Conservation (phyloP, 1,139 yeast genomes). For the Saccharomyces hybrid region DNA sequence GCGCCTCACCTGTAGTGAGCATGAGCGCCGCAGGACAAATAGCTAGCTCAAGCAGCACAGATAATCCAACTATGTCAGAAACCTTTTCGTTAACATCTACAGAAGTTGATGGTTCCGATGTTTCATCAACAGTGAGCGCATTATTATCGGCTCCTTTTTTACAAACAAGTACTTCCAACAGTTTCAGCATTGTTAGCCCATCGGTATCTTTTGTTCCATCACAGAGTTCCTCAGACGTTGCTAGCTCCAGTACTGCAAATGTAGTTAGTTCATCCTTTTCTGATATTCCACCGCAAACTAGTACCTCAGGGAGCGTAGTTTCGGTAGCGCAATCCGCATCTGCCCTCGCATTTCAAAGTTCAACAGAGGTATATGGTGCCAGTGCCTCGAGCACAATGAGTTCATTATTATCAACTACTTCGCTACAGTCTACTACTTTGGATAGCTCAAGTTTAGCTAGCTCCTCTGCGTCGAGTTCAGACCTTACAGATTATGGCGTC, state of each 20-base stretch:
- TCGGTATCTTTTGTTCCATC: not conserved
- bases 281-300: not conserved
- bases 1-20: too few species aligned
- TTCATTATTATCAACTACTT: not conserved
- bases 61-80: not conserved
- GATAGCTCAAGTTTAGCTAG: not conserved
- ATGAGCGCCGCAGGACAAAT: too few species aligned
- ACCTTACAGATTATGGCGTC: not conserved
- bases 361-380: not conserved
- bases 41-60: too few species aligned
- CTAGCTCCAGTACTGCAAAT: not conserved
- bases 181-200: not conserved
- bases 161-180: not conserved
- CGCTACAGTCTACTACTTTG: not conserved
- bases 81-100: not conserved
- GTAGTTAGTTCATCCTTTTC: not conserved
- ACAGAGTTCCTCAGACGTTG: not conserved
- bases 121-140: not conserved
- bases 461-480: not conserved
- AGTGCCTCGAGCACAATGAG: not conserved
- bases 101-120: not conserved
- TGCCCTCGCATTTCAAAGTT: not conserved
- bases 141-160: not conserved
- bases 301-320: not conserved
- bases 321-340: not conserved